phyloP scores from a whole-genome alignment of 2,329 filamentous ascomycete species.

The Hypoxylon sp. region DNA sequence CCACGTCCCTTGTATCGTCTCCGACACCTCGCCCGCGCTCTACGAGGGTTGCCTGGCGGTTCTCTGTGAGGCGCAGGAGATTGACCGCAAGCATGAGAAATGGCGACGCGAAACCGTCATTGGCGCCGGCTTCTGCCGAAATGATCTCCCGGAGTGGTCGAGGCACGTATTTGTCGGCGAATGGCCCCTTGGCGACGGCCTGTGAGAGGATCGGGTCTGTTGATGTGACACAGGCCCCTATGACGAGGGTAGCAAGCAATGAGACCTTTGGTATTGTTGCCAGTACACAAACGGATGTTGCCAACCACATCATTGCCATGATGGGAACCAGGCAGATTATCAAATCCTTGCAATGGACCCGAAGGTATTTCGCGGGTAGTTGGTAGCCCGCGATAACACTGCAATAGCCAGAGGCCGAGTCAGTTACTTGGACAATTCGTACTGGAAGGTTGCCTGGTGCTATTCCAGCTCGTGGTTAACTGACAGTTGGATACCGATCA shows the following conservation, averaged over 20 bases:
- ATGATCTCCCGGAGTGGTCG: constrained; percentile 71
- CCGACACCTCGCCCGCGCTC: constrained; percentile 55
- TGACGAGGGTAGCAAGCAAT: constrained; percentile 66
- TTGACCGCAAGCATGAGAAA: constrained; percentile 71
- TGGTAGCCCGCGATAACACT: constrained; percentile 71
- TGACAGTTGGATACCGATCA: constrained; percentile 71
- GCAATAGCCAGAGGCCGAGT: not conserved
- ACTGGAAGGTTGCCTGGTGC: constrained; percentile 4
- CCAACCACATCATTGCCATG: constrained; percentile 73
- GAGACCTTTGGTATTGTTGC: constrained; percentile 67
- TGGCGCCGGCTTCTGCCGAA: constrained; percentile 71
- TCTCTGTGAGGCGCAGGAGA: constrained; percentile 66
- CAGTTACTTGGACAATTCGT: not conserved
- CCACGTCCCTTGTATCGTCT: constrained; percentile 64
- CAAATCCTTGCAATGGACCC: constrained; percentile 64
- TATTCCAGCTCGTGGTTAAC: constrained; percentile 34
- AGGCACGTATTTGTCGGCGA: constrained; percentile 71
- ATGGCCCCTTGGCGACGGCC: constrained; percentile 71
- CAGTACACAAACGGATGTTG: constrained; percentile 67
- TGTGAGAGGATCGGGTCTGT: constrained; percentile 74
- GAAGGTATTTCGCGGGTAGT: constrained; percentile 68
- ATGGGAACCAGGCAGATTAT: constrained; percentile 67
- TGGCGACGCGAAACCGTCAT: constrained; percentile 73
- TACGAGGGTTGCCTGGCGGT: constrained; percentile 46
- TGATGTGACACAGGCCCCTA: constrained; percentile 71